A percentile compares a stretch with the other conserved stretches of the same genome.
These are phyloP conservation scores for Ceratocystis papillata DNA, from an alignment of 2,329 filamentous ascomycete genomes.

Conservation along the genomic window DNA sequence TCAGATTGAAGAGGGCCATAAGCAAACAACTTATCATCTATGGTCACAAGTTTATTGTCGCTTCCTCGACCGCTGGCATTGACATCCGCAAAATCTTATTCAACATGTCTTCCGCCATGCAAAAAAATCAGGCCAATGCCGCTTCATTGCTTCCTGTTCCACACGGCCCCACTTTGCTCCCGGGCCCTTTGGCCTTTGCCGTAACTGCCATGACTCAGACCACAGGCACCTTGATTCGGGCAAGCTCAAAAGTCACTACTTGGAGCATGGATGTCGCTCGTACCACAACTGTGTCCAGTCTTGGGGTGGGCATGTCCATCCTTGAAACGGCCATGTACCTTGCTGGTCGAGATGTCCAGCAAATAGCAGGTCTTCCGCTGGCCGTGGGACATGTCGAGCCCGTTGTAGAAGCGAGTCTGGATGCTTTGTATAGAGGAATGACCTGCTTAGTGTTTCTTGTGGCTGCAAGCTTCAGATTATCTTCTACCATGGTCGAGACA, in stretches of 20 bases:
- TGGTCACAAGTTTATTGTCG: not conserved
- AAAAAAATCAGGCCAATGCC: not conserved
- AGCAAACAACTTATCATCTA: not conserved
- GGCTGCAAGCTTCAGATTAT: constrained; percentile 49
- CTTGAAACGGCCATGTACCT: constrained; percentile 45
- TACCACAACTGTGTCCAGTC: constrained; percentile 45
- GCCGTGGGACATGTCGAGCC: constrained; percentile 43
- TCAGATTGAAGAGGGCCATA: not conserved
- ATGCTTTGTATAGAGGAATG: constrained; percentile 47
- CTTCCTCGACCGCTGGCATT: not conserved
- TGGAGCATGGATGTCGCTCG: constrained; percentile 45
- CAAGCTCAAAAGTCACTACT: constrained; percentile 42
- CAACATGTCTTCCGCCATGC: constrained; percentile 15
- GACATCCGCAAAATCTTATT: not conserved
- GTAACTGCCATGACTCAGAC: constrained; percentile 52
- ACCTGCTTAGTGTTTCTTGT: constrained; percentile 51
- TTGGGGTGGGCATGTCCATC: constrained; percentile 46
- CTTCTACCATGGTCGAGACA: constrained; percentile 43
- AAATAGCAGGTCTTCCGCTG: constrained; percentile 25
- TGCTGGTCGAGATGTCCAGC: constrained; percentile 40
- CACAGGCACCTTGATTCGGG: constrained; percentile 45
- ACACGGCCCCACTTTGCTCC: constrained; percentile 41
- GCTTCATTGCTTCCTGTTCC: constrained; percentile 3
- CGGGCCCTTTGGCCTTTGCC: constrained; percentile 45
- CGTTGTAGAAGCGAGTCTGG: constrained; percentile 46